Evolutionary conservation across 2,329 filamentous ascomycete genomes (phyloP).

Genomic region (Phaeophleospora eucalypticola): DNA sequence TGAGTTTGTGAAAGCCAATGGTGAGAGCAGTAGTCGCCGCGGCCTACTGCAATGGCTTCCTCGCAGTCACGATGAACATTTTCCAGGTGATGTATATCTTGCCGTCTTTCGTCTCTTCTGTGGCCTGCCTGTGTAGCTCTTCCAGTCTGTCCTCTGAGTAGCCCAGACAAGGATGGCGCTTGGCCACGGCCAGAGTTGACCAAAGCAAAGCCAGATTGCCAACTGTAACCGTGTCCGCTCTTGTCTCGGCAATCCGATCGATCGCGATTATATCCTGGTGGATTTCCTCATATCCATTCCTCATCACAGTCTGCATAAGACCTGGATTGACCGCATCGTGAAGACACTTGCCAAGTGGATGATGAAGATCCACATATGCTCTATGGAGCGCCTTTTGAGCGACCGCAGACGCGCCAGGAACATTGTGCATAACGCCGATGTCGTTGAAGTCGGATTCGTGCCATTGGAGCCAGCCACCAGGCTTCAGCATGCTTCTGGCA

Average conservation of each 20-base stretch:
- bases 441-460: slow-evolving; percentile 14
- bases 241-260: slow-evolving; percentile 15
- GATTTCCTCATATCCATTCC: slow-evolving; percentile 10
- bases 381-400: not conserved
- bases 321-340: slow-evolving; percentile 1
- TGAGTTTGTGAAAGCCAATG: too few relatives aligned
- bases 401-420: not conserved
- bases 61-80: slow-evolving; percentile 13
- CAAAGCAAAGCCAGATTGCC: slow-evolving; percentile 4
- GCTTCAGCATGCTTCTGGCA: slow-evolving; percentile 17
- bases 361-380: slow-evolving; percentile 1
- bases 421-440: slow-evolving; percentile 2
- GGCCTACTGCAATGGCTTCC: too few relatives aligned
- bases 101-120: slow-evolving; percentile 7
- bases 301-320: slow-evolving; percentile 1
- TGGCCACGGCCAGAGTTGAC: not conserved
- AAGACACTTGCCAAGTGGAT: not conserved
- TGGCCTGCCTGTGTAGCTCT: slow-evolving; percentile 6
- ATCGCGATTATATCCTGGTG: slow-evolving; percentile 15
- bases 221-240: slow-evolving; percentile 3
- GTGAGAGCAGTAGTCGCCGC: too few relatives aligned
- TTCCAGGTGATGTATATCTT: slow-evolving; percentile 12
- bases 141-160: slow-evolving; percentile 2
- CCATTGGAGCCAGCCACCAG: slow-evolving; percentile 23
- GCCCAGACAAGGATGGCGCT: not conserved